Evolutionary conservation across 1,284 basidiomycete genomes (phyloP), one percentile per base, ranked within the genome.

Genomic region (Hemileia vastatrix): DNA sequence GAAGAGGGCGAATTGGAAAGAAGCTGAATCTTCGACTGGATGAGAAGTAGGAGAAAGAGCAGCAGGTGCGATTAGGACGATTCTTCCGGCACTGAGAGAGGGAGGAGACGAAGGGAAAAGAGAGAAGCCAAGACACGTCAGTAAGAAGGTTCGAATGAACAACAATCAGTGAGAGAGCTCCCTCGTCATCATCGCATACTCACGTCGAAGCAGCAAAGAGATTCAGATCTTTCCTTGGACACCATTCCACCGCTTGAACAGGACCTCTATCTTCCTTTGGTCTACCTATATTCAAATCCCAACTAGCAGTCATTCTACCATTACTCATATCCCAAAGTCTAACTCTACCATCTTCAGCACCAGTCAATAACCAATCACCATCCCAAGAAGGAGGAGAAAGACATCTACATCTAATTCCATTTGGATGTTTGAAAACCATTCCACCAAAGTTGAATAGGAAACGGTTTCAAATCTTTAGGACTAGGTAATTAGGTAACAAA

Each of bases 301-400:
- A 75, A 8, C 66, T 60, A 1, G 67, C 68, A 5, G 70, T 67
- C 54, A 71, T 72, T 44, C 73, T 57, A 23, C 71, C 73, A 9
- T 72, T 66, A 15, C 68, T 71, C 11, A 71, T 55, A 55, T 75
- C 73, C 73, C 73, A 75, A 57, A 75, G 57, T 9, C 73, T 58
- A 15, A 72, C 72, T 6, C 64, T 32, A 15, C 73, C 73, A 52
- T 75, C 73, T 50, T 75, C 73, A 19, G 72, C 72, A 54, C 73
- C 73, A 3, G 73, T 75, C 21, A 71, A 64, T 13, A 74, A 66
- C 73, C 73, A 75, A 15, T 61, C 54, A 45, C 73, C 73, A 18
- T 65, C 66, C 8, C 71, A 71, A 50, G 73, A 71, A 27, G 27
- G n/a, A 15, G 70, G 53, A 40, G 70, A 68, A 6, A 69, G 43